Evolutionary conservation across 2,329 filamentous ascomycete genomes (phyloP).

Genomic region (Aspergillus felis): DNA sequence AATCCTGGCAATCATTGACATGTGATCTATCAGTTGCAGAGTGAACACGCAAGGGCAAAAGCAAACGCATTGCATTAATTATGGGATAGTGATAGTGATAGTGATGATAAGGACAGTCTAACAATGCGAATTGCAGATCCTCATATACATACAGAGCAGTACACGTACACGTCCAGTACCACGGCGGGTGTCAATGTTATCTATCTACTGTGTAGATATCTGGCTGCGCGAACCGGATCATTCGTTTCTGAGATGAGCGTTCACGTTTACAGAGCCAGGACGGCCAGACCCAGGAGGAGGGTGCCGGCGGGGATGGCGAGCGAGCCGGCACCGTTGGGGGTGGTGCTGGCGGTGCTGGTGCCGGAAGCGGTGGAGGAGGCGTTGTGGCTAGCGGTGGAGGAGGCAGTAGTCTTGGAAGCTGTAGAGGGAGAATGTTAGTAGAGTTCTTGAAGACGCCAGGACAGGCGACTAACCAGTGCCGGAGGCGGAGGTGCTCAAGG

Average conservation of each 20-base stretch:
- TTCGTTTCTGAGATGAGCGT: background rate
- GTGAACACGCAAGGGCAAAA: background rate
- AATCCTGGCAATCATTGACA: too few species aligned
- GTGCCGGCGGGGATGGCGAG: slow-evolving; percentile 27
- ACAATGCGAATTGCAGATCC: background rate
- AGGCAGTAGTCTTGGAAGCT: slow-evolving; percentile 3
- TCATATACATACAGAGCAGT: background rate
- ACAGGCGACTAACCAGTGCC: slow-evolving; percentile 15
- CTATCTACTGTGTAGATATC: background rate
- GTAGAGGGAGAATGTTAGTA: slow-evolving; percentile 8
- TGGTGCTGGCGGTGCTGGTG: slow-evolving; percentile 1
- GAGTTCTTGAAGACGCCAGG: slow-evolving; percentile 18
- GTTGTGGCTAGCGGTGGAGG: slow-evolving; percentile 12
- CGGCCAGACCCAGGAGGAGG: slow-evolving; percentile 24
- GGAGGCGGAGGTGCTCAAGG: slow-evolving; percentile 4
- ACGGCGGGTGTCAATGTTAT: background rate
- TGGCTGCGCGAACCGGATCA: too few species aligned
- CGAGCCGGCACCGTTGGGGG: slow-evolving; percentile 10
- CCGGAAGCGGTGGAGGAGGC: slow-evolving; percentile 7
- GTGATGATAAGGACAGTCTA: background rate
- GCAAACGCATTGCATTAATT: background rate
- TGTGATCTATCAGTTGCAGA: too few species aligned
- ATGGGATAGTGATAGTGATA: background rate
- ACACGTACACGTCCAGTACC: background rate
- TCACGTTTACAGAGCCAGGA: slow-evolving; percentile 23